phyloP scores from a whole-genome alignment of 2,329 filamentous ascomycete species.

The Aspergillus hiratsukae region DNA sequence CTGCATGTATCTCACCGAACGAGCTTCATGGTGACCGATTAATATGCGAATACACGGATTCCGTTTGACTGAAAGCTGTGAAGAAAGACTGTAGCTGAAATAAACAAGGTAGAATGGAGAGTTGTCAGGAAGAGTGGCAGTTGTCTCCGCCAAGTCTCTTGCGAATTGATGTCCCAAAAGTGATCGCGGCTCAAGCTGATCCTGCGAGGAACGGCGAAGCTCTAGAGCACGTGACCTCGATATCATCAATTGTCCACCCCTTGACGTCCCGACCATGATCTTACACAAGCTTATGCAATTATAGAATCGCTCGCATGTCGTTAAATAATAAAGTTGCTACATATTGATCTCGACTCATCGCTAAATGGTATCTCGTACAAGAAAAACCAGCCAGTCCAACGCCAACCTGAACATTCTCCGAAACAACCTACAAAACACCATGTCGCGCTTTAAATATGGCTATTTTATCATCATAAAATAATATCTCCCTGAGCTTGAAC shows the following conservation, averaged over 20 bases:
- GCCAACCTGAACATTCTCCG: background rate
- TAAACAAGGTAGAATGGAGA: background rate
- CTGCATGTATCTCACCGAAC: constrained; percentile 67
- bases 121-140: background rate
- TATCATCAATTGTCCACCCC: background rate
- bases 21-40: constrained; percentile 74
- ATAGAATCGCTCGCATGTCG: background rate
- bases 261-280: background rate
- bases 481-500: constrained; percentile 68
- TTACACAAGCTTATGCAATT: background rate
- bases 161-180: constrained; percentile 4
- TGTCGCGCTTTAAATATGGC: constrained; percentile 75
- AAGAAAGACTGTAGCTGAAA: background rate
- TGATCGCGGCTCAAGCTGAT: constrained; percentile 9
- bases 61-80: background rate
- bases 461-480: constrained; percentile 81
- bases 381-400: background rate
- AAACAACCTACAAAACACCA: constrained; percentile 41
- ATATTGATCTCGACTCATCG: background rate
- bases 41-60: background rate
- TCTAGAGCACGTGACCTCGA: constrained; percentile 9
- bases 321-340: too few relatives aligned
- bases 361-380: constrained; percentile 16
- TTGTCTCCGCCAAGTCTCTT: background rate
- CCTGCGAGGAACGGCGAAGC: constrained; percentile 13